phyloP scores from a whole-genome alignment of 129 eudicot genomes.

The Chrysanthemum seticuspe region DNA sequence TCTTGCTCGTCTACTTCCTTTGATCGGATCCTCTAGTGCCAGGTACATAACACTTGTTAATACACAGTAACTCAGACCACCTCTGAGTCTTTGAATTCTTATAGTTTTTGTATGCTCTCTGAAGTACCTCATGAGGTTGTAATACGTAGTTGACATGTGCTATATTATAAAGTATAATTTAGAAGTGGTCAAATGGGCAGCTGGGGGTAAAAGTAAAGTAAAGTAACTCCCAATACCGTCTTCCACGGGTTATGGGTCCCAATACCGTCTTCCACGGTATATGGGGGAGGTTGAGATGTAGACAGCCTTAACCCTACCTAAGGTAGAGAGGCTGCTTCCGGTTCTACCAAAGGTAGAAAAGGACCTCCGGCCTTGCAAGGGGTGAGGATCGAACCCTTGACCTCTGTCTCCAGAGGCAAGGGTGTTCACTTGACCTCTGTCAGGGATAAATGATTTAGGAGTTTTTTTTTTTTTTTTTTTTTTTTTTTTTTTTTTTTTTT shows the following conservation, averaged over 20 bases:
- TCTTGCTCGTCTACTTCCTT: slow-evolving; percentile 84
- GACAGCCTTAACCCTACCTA: too few relatives aligned
- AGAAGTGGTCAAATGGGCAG: neutral
- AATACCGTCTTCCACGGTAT: too few relatives aligned
- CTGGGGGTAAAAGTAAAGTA: neutral
- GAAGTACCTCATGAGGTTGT: neutral
- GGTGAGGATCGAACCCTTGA: too few relatives aligned
- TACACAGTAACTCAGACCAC: neutral
- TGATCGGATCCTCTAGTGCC: slow-evolving; percentile 87
- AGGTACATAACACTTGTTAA: slow-evolving; percentile 47
- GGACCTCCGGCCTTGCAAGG: too few relatives aligned
- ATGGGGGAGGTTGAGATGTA: too few relatives aligned
- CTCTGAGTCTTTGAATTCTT: neutral
- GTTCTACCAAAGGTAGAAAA: too few relatives aligned
- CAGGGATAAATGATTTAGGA: neutral
- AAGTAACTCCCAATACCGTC: too few relatives aligned
- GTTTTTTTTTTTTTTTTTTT: neutral
- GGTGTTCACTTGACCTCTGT: too few relatives aligned
- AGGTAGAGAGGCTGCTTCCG: too few relatives aligned
- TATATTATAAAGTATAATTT: neutral
- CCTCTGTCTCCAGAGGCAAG: too few relatives aligned
- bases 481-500: too few relatives aligned
- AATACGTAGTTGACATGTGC: neutral
- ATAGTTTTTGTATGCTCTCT: neutral
- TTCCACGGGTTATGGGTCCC: too few relatives aligned